Conservation (phyloP, 495 filamentous ascomycete genomes). For the Paragyromitra xinjiangensis region DNA sequence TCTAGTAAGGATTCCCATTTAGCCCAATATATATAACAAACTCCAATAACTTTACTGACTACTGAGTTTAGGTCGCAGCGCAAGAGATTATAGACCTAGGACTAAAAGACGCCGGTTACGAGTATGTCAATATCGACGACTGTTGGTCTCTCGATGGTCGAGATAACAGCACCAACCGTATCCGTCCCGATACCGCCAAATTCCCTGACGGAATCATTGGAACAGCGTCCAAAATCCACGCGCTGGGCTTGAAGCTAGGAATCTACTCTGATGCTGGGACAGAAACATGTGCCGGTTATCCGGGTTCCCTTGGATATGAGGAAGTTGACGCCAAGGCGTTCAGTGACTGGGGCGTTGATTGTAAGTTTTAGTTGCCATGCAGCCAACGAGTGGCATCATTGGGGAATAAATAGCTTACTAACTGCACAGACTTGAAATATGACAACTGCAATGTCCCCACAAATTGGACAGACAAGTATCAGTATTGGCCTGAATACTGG, state of each 20-base stretch:
- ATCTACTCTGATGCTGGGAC: conserved; percentile 72
- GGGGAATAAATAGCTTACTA: conserved; percentile 11
- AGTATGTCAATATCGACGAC: conserved; percentile 63
- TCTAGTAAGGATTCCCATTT: conserved; percentile 47
- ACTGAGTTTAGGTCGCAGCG: conserved; percentile 59
- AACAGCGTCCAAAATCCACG: conserved; percentile 67
- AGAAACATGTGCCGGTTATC: conserved; percentile 71
- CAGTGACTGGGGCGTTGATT: conserved; percentile 73
- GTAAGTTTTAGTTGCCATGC: conserved; percentile 52
- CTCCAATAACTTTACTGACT: not conserved
- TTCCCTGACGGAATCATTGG: conserved; percentile 71
- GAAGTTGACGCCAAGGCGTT: conserved; percentile 68
- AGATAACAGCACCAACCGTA: conserved; percentile 62
- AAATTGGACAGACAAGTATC: conserved; percentile 41
- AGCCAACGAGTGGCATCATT: not conserved
- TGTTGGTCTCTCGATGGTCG: conserved; percentile 68
- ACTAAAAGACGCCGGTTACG: conserved; percentile 71
- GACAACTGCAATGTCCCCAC: conserved; percentile 66
- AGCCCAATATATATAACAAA: not conserved
- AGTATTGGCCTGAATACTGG: conserved; percentile 54
- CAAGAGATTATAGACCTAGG: conserved; percentile 64
- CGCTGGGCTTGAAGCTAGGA: conserved; percentile 69
- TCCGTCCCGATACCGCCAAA: conserved; percentile 66
- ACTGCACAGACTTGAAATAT: conserved; percentile 70
- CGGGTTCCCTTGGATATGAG: conserved; percentile 70